Conservation (phyloP, 164 flowering plant species). For the Vitis labrusca region DNA sequence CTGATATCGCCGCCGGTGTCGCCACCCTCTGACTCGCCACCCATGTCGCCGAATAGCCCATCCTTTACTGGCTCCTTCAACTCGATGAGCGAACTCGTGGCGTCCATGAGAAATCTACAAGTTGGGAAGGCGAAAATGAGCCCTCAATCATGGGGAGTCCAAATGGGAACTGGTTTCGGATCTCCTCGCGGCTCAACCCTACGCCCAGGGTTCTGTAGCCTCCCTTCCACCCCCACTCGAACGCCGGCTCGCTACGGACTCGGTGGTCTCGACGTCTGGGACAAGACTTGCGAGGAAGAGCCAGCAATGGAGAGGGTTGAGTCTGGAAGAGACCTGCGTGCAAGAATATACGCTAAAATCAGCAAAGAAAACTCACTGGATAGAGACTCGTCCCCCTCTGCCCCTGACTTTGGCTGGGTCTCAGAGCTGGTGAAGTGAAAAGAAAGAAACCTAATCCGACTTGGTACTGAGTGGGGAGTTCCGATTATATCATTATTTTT, state of each 20-base stretch:
- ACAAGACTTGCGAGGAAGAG: constrained; percentile 34
- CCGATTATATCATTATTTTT: neutral
- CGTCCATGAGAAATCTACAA: constrained; percentile 37
- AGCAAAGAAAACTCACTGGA: constrained; percentile 62
- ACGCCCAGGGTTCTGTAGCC: constrained; percentile 36
- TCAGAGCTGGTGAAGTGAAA: constrained; percentile 44
- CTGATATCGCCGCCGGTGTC: constrained; percentile 35
- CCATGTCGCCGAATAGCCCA: constrained; percentile 36
- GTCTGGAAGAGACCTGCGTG: constrained; percentile 69
- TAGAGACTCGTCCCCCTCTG: constrained; percentile 26
- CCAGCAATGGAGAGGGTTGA: constrained; percentile 75
- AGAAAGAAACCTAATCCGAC: neutral
- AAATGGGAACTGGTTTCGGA: constrained; percentile 20
- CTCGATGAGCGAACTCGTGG: constrained; percentile 28
- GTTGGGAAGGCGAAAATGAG: constrained; percentile 30
- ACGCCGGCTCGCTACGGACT: constrained; percentile 26
- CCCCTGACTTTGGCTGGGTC: constrained; percentile 50
- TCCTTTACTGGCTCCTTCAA: constrained; percentile 6
- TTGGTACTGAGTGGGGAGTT: neutral
- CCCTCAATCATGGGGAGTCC: constrained; percentile 23
- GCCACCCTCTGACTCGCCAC: constrained; percentile 47
- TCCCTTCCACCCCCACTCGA: constrained; percentile 46
- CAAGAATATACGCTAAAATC: constrained; percentile 57
- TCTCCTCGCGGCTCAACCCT: constrained; percentile 30
- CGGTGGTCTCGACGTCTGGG: constrained; percentile 34